Base-by-base conservation (phyloP, 202 grass and related monocot genomes). In the Eragrostis tef region DNA sequence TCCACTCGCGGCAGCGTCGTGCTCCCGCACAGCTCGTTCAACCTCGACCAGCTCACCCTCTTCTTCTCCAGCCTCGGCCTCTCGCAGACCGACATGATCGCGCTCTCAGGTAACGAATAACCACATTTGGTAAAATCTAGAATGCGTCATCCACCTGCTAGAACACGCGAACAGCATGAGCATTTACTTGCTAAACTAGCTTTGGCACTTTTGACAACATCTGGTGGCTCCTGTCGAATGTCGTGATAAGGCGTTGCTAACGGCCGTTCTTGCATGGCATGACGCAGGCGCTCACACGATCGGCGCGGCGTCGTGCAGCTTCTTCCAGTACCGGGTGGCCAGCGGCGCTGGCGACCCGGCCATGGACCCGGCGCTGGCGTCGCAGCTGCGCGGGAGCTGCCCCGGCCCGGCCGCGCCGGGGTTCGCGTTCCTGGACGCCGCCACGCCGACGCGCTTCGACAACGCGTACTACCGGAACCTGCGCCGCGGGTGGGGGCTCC, bases 1-100 rank as follows among this genome's bases (percentile, higher is more conserved):
- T 97, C 90, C 0, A 91, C 78, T 0, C 67, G 48, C 5, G 29
- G 11, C 36, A 89, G 81, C 74, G 94, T 91, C 21, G 65, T 85
- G 39, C 67, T 91, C 6, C 94, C 94, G 2, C 86, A 87, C 26
- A 86, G 74, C 41, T 64, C 80, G 24, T 89, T 91, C 71, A 74
- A 81, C 68, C 77, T 97, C 64, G 78, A 91, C 74, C 22, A 89
- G 78, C 87, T 97, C 79, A 83, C 80, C 24, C 29, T 6, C 29
- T 91, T 88, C 80, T 97, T 97, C 84, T 79, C 71, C 21, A 50
- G 50, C 22, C 67, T 85, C 34, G 86, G 86, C 60, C 88, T 97
- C 43, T 63, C 77, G 7, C 91, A 87, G 34, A 84, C 88, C 19
- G 94, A 97, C 83, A 87, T 97, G 94, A 78, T 91, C 75, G 91